Evolutionary conservation across 495 filamentous ascomycete species (phyloP), one percentile per base, ranked within the genome.

Genomic region (Aspergillus conjunctus): DNA sequence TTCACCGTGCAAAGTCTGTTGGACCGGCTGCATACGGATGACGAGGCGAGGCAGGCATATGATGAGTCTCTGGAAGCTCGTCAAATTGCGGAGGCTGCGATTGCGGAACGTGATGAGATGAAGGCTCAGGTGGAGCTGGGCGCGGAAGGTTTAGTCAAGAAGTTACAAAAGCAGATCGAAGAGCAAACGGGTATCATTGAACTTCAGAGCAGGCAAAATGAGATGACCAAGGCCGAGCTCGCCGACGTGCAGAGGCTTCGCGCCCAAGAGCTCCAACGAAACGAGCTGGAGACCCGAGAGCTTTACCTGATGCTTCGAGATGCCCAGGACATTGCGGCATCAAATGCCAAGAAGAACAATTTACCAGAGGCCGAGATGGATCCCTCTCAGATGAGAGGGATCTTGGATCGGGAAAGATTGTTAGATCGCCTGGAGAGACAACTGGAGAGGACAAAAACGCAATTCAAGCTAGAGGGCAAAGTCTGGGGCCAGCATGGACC

Each of bases 231-330:
- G 74, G 88, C 89, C 15, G 94, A 98, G 71, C 77, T 98, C 50
- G 89, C 91, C 8, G 93, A 91, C 65, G 74, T 97, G 43, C 92
- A 97, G 66, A 83, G 89, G 49, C 77, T 96, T 15, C 87, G 96
- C 55, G 91, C 91, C 14, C 91, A 94, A 70, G 95, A 98, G 66
- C 81, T 96, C 51, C 94, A 98, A 72, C 85, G 93, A 48, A 94
- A 96, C 68, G 94, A 98, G 72, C 73, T 98, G 26, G 94, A 98
- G 71, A 98, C 95, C 0, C 83, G 94, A 66, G 94, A 98, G 76
- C 78, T 98, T 11, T 98, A 98, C 75, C 88, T 98, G 41, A 98
- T 98, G 94, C 88, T 98, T 52, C 86, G 95, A 55, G 94, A 98
- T 75, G 94, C 94, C 31, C 94, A 98, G 73, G 94, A 98, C 71